Evolutionary conservation across 2,329 filamentous ascomycete species (phyloP).

Genomic region (Amylocarpus encephaloides): DNA sequence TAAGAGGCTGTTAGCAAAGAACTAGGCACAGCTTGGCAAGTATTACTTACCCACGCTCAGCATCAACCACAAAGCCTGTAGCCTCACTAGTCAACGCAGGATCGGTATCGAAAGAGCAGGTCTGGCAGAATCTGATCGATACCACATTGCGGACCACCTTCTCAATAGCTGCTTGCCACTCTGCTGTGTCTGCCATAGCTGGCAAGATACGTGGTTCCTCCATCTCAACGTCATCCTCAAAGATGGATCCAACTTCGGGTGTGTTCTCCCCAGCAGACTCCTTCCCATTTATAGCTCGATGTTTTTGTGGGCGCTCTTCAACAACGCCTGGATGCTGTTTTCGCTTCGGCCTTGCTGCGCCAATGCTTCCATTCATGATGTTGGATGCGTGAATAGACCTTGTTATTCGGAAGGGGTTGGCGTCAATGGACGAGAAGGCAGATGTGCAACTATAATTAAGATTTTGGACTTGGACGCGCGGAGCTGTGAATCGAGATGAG

Average conservation of each 20-base stretch:
- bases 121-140: conserved; percentile 98
- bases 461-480: background rate
- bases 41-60: conserved; percentile 61
- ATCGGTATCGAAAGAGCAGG: conserved; percentile 97
- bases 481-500: background rate
- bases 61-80: conserved; percentile 95
- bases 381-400: background rate
- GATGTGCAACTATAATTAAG: background rate
- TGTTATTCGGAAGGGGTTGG: background rate
- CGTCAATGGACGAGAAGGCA: background rate
- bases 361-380: conserved; percentile 28
- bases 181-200: conserved; percentile 53
- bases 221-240: conserved; percentile 30
- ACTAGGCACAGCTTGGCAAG: background rate
- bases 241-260: conserved; percentile 21
- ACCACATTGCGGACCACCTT: conserved; percentile 92
- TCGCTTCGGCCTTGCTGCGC: conserved; percentile 27
- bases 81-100: conserved; percentile 88
- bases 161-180: conserved; percentile 96
- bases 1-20: conserved; percentile 30
- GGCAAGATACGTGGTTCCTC: conserved; percentile 33
- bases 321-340: conserved; percentile 28
- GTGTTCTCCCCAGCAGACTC: conserved; percentile 32
- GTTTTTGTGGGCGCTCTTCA: conserved; percentile 30
- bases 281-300: conserved; percentile 29